These are phyloP conservation scores for Leishmania tarentolae DNA, from an alignment of 208 protist species.

Conservation along the genomic window DNA sequence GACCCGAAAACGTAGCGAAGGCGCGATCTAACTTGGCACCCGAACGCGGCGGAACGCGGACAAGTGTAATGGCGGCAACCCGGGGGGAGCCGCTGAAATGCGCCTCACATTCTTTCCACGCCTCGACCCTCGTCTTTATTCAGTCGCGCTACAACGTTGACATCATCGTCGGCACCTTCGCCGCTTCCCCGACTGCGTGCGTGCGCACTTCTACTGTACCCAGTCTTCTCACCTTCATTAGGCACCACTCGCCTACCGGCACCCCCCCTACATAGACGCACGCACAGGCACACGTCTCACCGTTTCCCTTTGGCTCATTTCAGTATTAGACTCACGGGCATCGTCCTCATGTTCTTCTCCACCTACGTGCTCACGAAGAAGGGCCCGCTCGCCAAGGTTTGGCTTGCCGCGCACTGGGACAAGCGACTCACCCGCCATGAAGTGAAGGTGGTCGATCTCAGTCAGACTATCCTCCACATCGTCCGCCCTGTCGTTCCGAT, in stretches of 20 bases:
- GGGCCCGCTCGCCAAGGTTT: conserved; percentile 95
- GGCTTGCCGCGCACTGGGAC: conserved; percentile 97
- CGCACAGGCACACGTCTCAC: background rate
- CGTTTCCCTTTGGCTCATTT: no score
- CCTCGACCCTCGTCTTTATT: background rate
- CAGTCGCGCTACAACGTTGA: background rate
- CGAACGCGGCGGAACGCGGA: background rate
- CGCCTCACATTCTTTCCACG: background rate
- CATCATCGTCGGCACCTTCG: background rate
- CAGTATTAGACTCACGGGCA: background rate
- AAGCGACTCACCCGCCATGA: conserved; percentile 93
- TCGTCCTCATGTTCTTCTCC: conserved; percentile 95
- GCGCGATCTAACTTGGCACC: background rate
- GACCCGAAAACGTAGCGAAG: background rate
- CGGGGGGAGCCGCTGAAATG: background rate
- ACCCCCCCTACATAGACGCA: background rate
- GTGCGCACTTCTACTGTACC: background rate
- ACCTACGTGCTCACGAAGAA: conserved; percentile 96
- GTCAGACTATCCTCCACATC: conserved; percentile 92
- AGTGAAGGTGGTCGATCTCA: conserved; percentile 92
- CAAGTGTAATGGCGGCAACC: background rate
- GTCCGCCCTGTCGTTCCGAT: conserved; percentile 94
- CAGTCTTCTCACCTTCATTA: background rate
- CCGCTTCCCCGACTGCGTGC: background rate
- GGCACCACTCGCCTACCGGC: background rate